Conservation (phyloP, 805 yeast species). For the Ogataea paradorogensis region DNA sequence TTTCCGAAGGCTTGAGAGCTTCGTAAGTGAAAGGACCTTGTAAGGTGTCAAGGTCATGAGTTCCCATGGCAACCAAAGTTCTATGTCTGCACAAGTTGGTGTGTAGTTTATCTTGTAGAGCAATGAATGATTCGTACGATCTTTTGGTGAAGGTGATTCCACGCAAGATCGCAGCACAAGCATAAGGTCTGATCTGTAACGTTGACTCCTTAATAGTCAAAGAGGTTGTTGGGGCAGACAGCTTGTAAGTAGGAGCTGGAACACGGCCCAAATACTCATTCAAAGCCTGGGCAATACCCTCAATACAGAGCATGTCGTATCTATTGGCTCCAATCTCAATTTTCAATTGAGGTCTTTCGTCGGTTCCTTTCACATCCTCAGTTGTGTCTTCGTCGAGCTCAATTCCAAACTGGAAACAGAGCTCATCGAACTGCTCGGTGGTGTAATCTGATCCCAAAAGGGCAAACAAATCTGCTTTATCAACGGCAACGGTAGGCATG, state of each 20-base stretch:
- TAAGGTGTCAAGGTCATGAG: slow-evolving; percentile 87
- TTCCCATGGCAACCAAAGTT: slow-evolving; percentile 96
- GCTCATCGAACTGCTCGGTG: slow-evolving; percentile 91
- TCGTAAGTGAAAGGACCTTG: slow-evolving; percentile 78
- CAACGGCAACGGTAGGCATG: slow-evolving; percentile 98
- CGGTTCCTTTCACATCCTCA: slow-evolving; percentile 62
- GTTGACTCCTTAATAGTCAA: slow-evolving; percentile 78
- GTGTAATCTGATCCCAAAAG: slow-evolving; percentile 68
- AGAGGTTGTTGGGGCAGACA: slow-evolving; percentile 58
- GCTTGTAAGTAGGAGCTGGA: slow-evolving; percentile 62
- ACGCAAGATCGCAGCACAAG: slow-evolving; percentile 92
- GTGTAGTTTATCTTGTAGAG: slow-evolving; percentile 94
- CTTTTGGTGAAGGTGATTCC: slow-evolving; percentile 78
- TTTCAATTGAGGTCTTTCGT: slow-evolving; percentile 93
- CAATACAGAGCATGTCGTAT: slow-evolving; percentile 96
- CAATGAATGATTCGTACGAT: slow-evolving; percentile 89
- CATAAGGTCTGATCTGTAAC: slow-evolving; percentile 78
- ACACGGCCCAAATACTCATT: slow-evolving; percentile 80
- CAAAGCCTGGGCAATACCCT: slow-evolving; percentile 94
- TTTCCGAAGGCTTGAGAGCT: slow-evolving; percentile 74
- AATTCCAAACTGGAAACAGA: slow-evolving; percentile 95
- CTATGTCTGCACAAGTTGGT: slow-evolving; percentile 95
- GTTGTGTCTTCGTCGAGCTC: slow-evolving; percentile 98
- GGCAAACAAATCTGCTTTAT: slow-evolving; percentile 85
- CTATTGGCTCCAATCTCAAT: slow-evolving; percentile 98